Evolutionary conservation across 371 early-diverging fungal genomes (phyloP).

Genomic region (Mortierella sp.): DNA sequence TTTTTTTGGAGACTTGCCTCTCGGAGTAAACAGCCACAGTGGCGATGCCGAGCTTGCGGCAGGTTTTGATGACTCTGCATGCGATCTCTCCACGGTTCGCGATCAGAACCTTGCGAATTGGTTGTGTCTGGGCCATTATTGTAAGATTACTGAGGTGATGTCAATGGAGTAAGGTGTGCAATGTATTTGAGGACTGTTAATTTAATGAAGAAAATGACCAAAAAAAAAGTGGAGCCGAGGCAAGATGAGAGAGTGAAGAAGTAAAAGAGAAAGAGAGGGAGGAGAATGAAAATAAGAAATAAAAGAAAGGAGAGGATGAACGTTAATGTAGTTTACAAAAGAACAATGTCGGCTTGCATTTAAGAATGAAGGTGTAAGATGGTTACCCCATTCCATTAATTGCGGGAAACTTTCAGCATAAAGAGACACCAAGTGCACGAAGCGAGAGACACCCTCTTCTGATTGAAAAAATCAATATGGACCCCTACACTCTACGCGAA

Average conservation of each 20-base stretch:
- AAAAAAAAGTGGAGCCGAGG: background rate
- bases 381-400: constrained; percentile 14
- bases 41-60: constrained; percentile 70
- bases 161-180: background rate
- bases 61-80: constrained; percentile 79
- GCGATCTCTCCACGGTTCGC: constrained; percentile 91
- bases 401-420: constrained; percentile 10
- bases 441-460: constrained; percentile 6
- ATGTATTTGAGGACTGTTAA: constrained; percentile 9
- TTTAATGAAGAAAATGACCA: background rate
- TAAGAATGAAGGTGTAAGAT: background rate
- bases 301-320: constrained; percentile 6
- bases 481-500: background rate
- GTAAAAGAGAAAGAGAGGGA: background rate
- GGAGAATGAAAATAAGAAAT: background rate
- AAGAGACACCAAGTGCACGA: constrained; percentile 19
- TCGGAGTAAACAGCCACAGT: constrained; percentile 85
- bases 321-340: background rate
- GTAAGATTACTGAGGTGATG: background rate
- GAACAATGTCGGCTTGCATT: background rate
- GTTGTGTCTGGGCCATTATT: constrained; percentile 36
- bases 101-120: constrained; percentile 84
- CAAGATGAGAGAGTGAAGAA: constrained; percentile 2
- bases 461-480: too few relatives aligned
- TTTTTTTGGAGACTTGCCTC: constrained; percentile 34